phyloP scores from a whole-genome alignment of 352 stramenopile species.

The Stramenopiles sp. region DNA sequence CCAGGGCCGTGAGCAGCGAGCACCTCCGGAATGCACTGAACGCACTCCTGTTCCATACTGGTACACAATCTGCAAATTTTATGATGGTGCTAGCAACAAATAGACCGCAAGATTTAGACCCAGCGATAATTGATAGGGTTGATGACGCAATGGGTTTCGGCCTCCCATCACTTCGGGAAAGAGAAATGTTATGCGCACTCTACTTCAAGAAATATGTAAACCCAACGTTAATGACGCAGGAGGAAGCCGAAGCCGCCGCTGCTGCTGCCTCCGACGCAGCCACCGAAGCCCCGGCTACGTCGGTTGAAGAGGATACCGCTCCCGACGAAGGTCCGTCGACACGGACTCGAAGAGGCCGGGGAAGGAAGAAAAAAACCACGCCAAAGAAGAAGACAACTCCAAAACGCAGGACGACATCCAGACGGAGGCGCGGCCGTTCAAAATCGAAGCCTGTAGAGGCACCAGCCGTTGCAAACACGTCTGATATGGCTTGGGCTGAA shows the following conservation, averaged over 20 bases:
- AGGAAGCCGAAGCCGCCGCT: not conserved
- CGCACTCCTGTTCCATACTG: constrained; percentile 94
- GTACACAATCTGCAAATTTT: constrained; percentile 90
- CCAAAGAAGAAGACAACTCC: too few species aligned
- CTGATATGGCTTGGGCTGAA: too few species aligned
- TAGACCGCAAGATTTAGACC: constrained; percentile 94
- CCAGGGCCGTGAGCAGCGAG: constrained; percentile 68
- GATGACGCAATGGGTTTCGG: constrained; percentile 96
- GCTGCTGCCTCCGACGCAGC: too few species aligned
- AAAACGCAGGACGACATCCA: too few species aligned
- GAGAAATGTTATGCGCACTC: constrained; percentile 85
- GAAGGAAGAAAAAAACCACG: too few species aligned
- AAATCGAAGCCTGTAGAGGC: too few species aligned
- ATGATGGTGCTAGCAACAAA: constrained; percentile 99
- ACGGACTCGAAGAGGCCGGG: too few species aligned
- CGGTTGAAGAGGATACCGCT: constrained; percentile 30
- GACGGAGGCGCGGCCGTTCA: too few species aligned
- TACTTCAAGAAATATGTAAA: constrained; percentile 97
- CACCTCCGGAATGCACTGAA: constrained; percentile 97
- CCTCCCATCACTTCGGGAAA: constrained; percentile 73
- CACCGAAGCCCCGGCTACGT: too few species aligned
- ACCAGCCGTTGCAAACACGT: too few species aligned
- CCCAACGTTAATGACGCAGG: constrained; percentile 29
- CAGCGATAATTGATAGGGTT: constrained; percentile 95
- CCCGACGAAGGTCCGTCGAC: constrained; percentile 28